Evolutionary conservation across 2,329 filamentous ascomycete species (phyloP).

Genomic region (Pyrenochaeta sp.): DNA sequence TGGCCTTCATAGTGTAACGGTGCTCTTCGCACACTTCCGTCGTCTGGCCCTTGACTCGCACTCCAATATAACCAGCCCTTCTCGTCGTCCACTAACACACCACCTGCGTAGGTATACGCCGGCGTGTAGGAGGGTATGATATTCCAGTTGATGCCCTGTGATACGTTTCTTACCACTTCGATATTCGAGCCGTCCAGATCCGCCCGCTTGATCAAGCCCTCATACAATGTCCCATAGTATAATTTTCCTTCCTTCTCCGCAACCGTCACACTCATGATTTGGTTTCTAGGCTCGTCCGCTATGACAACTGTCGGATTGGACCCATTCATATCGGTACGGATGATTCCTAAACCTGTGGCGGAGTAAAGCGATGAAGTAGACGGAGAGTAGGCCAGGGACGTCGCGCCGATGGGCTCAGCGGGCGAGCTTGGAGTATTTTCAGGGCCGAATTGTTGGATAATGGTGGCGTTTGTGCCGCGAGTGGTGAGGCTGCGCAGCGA

Average conservation of each 20-base stretch:
- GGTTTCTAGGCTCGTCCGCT: neutral
- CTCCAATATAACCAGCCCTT: constrained; percentile 24
- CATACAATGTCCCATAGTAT: constrained; percentile 15
- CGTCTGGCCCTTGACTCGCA: constrained; percentile 4
- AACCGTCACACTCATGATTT: constrained; percentile 11
- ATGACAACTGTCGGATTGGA: constrained; percentile 7
- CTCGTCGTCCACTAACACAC: constrained; percentile 17
- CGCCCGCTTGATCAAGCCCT: constrained; percentile 14
- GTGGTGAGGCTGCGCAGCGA: constrained; percentile 18
- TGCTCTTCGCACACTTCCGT: constrained; percentile 17
- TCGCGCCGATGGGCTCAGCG: constrained; percentile 10
- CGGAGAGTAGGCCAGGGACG: constrained; percentile 10
- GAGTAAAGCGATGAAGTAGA: constrained; percentile 14
- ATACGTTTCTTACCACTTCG: constrained; percentile 17
- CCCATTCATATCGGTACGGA: constrained; percentile 18
- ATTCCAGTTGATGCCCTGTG: constrained; percentile 10
- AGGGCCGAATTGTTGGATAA: constrained; percentile 16
- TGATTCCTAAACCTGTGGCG: constrained; percentile 16
- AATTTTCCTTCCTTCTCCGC: constrained; percentile 13
- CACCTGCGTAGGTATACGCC: constrained; percentile 10
- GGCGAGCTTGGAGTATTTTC: neutral
- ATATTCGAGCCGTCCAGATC: constrained; percentile 15
- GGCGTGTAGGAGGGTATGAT: neutral
- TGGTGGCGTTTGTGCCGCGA: constrained; percentile 13
- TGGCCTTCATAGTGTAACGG: neutral